Evolutionary conservation across 2,329 filamentous ascomycete genomes (phyloP).

Genomic region (Colletotrichum destructivum): DNA sequence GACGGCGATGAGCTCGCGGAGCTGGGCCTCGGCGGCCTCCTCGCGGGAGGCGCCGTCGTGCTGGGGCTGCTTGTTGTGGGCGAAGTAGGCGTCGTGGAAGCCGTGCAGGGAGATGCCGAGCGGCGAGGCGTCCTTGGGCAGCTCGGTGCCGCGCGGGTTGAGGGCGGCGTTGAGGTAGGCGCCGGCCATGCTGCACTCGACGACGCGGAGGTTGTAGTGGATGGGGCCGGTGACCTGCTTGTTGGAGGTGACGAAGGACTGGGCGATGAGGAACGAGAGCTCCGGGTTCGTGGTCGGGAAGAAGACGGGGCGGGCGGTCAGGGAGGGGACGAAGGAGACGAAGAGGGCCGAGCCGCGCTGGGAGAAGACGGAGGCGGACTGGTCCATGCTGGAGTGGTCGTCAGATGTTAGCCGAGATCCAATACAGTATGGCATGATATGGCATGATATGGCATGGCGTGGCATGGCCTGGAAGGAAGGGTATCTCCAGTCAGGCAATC

Average conservation of each 20-base stretch:
- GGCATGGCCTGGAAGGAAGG: no score
- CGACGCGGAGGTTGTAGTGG: constrained; percentile 96
- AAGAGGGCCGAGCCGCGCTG: constrained; percentile 88
- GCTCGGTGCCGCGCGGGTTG: constrained; percentile 69
- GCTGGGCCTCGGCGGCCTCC: constrained; percentile 69
- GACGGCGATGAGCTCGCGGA: constrained; percentile 80
- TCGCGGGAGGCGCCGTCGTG: constrained; percentile 44
- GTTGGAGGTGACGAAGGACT: constrained; percentile 94
- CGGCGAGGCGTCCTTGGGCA: constrained; percentile 85
- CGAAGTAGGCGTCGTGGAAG: constrained; percentile 88
- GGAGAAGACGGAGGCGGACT: constrained; percentile 95
- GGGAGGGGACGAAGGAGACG: constrained; percentile 87
- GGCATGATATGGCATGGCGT: background rate
- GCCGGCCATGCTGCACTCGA: constrained; percentile 93
- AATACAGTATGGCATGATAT: background rate
- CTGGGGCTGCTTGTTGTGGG: constrained; percentile 59
- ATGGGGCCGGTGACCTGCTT: constrained; percentile 95
- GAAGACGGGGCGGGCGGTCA: constrained; percentile 82
- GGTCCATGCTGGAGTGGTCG: constrained; percentile 82
- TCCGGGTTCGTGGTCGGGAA: constrained; percentile 88
- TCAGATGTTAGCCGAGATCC: background rate
- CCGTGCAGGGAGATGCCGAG: constrained; percentile 87
- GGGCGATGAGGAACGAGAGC: constrained; percentile 92
- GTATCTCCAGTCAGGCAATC: no score
- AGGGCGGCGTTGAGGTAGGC: constrained; percentile 73